Conservation (phyloP, 176 grass and related monocot genomes). For the Otatea glauca region DNA sequence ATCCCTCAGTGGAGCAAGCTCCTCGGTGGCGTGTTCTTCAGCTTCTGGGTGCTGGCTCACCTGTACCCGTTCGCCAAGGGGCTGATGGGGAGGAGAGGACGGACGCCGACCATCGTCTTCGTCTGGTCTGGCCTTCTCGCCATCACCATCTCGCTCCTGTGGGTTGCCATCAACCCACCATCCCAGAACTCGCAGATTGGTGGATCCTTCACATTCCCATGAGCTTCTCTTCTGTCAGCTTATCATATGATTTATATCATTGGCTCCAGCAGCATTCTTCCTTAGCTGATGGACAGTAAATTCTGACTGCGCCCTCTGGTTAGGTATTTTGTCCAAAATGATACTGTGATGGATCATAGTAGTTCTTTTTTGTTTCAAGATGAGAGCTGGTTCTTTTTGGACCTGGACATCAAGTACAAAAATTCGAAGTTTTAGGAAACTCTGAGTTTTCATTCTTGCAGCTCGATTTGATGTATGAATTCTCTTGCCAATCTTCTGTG, state of each 20-base stretch:
- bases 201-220: constrained; percentile 92
- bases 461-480: background rate
- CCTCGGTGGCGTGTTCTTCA: constrained; percentile 91
- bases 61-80: constrained; percentile 97
- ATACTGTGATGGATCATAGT: constrained; percentile 1
- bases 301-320: constrained; percentile 15
- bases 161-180: constrained; percentile 88
- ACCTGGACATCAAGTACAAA: constrained; percentile 29
- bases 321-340: background rate
- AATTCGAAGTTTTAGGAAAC: background rate
- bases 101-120: constrained; percentile 88
- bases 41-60: constrained; percentile 96
- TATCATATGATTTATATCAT: background rate
- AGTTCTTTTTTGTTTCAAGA: constrained; percentile 47
- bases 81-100: constrained; percentile 80
- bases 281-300: background rate
- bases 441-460: background rate
- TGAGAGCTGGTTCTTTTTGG: constrained; percentile 31
- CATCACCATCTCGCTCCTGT: constrained; percentile 92
- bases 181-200: constrained; percentile 74
- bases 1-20: constrained; percentile 97
- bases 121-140: constrained; percentile 92
- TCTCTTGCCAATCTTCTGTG: background rate
- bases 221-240: constrained; percentile 14
- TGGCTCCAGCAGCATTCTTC: background rate